Conservation (phyloP, 2,329 filamentous ascomycete genomes). For the Thelonectria olida region DNA sequence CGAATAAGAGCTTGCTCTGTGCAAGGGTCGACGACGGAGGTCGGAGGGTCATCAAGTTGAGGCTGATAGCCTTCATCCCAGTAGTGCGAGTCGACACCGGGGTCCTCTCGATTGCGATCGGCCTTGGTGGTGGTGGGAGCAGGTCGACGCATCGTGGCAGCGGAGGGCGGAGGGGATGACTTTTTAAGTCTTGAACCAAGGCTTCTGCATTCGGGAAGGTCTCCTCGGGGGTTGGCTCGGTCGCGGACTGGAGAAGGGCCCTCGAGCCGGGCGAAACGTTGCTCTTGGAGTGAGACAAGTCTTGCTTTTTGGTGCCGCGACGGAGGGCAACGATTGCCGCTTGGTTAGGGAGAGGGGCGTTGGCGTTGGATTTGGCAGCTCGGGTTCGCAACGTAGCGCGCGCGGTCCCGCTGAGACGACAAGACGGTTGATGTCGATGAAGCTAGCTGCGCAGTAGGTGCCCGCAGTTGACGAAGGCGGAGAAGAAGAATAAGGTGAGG, state of each 20-base stretch:
- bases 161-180: conserved; percentile 20
- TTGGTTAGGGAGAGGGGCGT: conserved; percentile 16
- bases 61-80: conserved; percentile 34
- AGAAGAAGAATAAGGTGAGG: not conserved
- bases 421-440: conserved; percentile 13
- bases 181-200: conserved; percentile 27
- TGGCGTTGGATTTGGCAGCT: conserved; percentile 11
- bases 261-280: conserved; percentile 27
- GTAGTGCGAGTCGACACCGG: conserved; percentile 21
- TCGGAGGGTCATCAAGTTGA: conserved; percentile 21
- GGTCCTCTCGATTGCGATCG: conserved; percentile 31
- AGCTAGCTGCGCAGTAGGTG: conserved; percentile 11
- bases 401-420: conserved; percentile 23
- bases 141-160: conserved; percentile 37
- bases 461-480: conserved; percentile 15
- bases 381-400: conserved; percentile 11
- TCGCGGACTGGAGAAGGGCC: too few species aligned
- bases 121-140: conserved; percentile 25
- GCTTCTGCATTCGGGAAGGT: conserved; percentile 37
- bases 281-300: conserved; percentile 38
- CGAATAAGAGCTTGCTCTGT: conserved; percentile 9
- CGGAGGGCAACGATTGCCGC: conserved; percentile 16
- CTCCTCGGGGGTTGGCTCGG: conserved; percentile 27
- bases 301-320: conserved; percentile 23
- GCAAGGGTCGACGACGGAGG: conserved; percentile 15